A percentile compares a stretch with the other conserved stretches of the same genome.
phyloP scores from a whole-genome alignment of 192 early-diverging fungal genomes.

The Haplosporangium gracile region DNA sequence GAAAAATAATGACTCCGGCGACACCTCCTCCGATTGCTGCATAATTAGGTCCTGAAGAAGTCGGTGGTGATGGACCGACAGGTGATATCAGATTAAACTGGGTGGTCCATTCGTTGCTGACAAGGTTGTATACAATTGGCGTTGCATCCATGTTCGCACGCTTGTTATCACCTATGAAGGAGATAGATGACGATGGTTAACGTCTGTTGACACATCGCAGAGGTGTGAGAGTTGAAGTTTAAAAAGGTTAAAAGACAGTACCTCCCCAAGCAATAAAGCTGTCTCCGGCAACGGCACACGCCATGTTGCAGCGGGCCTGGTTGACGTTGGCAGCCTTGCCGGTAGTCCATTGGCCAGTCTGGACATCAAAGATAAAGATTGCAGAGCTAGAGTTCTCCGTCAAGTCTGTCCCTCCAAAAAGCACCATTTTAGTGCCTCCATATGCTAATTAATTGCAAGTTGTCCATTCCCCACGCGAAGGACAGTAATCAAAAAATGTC shows the following conservation, averaged over 20 bases:
- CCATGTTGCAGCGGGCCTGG: background rate
- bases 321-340: background rate
- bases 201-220: too few relatives aligned
- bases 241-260: background rate
- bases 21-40: background rate
- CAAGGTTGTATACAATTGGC: background rate
- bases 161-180: background rate
- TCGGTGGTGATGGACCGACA: background rate
- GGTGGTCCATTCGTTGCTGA: background rate
- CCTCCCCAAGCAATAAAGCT: conserved; percentile 3
- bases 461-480: too few relatives aligned
- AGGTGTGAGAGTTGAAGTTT: too few relatives aligned
- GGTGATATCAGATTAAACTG: background rate
- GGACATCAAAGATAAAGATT: background rate
- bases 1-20: background rate
- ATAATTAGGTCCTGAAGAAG: background rate
- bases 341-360: background rate
- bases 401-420: background rate
- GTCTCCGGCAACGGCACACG: conserved; percentile 1
- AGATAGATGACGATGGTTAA: too few relatives aligned
- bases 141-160: background rate
- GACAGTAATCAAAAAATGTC: too few relatives aligned
- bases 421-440: background rate
- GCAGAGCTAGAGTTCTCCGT: background rate
- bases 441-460: background rate